Base-by-base conservation (phyloP, 768 basidiomycete species). In the Cyathus striatus region DNA sequence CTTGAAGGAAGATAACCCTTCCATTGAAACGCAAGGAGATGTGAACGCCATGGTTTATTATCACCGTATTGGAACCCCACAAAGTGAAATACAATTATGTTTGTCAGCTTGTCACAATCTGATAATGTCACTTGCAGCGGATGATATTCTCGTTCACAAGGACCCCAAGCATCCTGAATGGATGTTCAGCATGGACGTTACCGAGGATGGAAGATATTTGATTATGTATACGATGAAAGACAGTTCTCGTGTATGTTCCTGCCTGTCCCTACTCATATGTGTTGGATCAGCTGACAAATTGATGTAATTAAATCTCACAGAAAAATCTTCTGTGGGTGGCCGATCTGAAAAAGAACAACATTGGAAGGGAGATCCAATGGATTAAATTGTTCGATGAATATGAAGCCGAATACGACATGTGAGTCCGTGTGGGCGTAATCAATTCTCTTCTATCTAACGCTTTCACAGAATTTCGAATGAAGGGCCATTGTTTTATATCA, bases 241-340 rank as follows among this genome's bases (percentile, higher is more conserved):
- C 52, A 84, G 80, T 17, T 74, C 82, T 10, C 69, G 74, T 56
- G 86, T 85, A 60, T 47, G 68, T 55, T 23, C n/a, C n/a, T n/a
- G n/a, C n/a, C n/a, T n/a, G n/a, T n/a, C n/a, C n/a, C n/a, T n/a
- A n/a, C n/a, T 6, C 41, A 21, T 56, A 33, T 27, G 21, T 41
- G 24, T 30, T 38, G 16, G 33, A 5, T 16, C n/a, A 10, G 14
- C 16, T 16, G 26, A 7, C 20, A 6, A n/a, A 18, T 16, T 32
- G 5, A 27, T 21, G 6, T 26, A 32, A 6, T 5, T 20, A 23
- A 42, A 27, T 6, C 37, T 9, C 22, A 21, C 40, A 88, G 86
- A 81, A 79, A 78, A 83, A 86, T 54, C 57, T 81, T 7, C 57
- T 88, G 2, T 90, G 87, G 86, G 69, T 90, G 36, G 75, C 83